These are phyloP conservation scores for Pneumocystis jirovecii DNA, from an alignment of 1,139 yeast species.

Conservation along the genomic window DNA sequence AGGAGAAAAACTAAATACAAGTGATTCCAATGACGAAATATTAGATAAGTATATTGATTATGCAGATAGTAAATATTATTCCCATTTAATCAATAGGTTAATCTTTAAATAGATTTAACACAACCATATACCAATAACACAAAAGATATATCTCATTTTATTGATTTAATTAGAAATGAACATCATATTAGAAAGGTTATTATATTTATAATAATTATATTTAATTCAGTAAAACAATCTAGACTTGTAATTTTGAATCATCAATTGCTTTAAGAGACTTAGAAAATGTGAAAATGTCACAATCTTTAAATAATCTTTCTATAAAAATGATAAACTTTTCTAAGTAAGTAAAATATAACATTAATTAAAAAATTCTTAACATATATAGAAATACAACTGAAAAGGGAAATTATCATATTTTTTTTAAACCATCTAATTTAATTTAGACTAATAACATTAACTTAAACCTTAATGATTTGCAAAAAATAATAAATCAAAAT, in stretches of 20 bases:
- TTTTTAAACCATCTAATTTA: neutral
- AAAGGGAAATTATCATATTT: neutral
- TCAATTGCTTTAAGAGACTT: neutral
- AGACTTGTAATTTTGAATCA: constrained; percentile 4
- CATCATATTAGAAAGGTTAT: constrained; percentile 54
- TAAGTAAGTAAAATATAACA: neutral
- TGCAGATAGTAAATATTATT: constrained; percentile 11
- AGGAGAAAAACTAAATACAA: constrained; percentile 68
- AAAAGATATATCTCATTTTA: constrained; percentile 24
- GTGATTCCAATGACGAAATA: constrained; percentile 69
- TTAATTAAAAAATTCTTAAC: neutral
- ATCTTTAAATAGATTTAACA: constrained; percentile 15
- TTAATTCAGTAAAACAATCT: neutral
- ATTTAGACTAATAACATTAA: neutral
- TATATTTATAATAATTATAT: constrained; percentile 1
- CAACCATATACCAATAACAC: constrained; percentile 16
- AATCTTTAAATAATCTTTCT: constrained; percentile 2
- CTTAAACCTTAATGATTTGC: neutral
- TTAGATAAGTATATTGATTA: constrained; percentile 51
- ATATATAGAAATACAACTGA: neutral
- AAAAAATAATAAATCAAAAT: neutral
- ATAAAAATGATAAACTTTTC: constrained; percentile 1
- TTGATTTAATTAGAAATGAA: constrained; percentile 67
- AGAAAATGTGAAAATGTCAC: constrained; percentile 1
- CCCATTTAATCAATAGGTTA: constrained; percentile 8